These are phyloP conservation scores for Amoeboaphelidium protococcarum DNA, from an alignment of 371 early-diverging fungal genomes.

Conservation along the genomic window DNA sequence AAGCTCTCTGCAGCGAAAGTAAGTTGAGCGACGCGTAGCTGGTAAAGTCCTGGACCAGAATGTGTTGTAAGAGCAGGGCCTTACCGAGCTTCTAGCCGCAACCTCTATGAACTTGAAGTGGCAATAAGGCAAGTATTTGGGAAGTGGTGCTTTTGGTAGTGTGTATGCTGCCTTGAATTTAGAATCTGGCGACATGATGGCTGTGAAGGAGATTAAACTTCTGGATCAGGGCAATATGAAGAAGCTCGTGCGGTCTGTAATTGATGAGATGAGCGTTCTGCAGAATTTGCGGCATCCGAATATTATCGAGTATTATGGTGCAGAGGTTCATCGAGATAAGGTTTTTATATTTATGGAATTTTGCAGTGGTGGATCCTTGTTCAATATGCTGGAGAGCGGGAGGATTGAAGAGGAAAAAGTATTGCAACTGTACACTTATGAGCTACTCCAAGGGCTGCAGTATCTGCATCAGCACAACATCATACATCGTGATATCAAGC, in stretches of 20 bases:
- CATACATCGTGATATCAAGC: conserved; percentile 13
- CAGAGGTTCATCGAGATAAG: conserved; percentile 70
- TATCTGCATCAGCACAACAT: conserved; percentile 36
- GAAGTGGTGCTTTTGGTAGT: conserved; percentile 55
- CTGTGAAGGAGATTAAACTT: conserved; percentile 76
- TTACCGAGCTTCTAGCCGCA: conserved; percentile 35
- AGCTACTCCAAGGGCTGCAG: conserved; percentile 62
- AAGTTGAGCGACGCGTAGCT: conserved; percentile 2
- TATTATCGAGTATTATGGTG: conserved; percentile 64
- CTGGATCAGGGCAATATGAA: conserved; percentile 38
- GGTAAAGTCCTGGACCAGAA: conserved; percentile 51
- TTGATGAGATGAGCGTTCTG: conserved; percentile 74
- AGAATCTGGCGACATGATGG: conserved; percentile 63
- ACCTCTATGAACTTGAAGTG: conserved; percentile 47
- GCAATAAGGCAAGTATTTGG: conserved; percentile 61
- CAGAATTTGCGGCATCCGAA: conserved; percentile 64
- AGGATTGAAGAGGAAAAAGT: conserved; percentile 43
- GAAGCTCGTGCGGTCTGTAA: conserved; percentile 33
- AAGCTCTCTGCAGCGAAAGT: conserved; percentile 11
- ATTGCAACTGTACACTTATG: conserved; percentile 43
- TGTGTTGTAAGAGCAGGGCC: conserved; percentile 24
- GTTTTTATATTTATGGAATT: conserved; percentile 85
- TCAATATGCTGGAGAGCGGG: conserved; percentile 44
- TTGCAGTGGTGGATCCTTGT: conserved; percentile 54
- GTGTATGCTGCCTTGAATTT: conserved; percentile 58